Base-by-base conservation (phyloP, 2,329 filamentous ascomycete genomes). In the Colletotrichum echinochloae region DNA sequence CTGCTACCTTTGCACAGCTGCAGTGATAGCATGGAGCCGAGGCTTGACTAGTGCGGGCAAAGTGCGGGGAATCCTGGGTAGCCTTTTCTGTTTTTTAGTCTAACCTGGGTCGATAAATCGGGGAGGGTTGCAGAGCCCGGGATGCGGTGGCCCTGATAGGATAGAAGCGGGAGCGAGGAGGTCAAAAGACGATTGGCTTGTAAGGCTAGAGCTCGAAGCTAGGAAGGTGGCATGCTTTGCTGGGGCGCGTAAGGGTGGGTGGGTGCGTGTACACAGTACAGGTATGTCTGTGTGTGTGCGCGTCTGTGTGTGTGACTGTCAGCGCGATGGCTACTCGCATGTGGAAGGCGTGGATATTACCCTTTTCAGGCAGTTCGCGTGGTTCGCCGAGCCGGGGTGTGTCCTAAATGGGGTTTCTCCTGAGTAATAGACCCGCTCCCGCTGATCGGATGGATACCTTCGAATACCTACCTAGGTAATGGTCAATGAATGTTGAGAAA, bases 341-440 rank as follows among this genome's bases (percentile, higher is more conserved):
- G 55, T 49, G 54, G 52, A 46, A 20, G 30, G 20, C 54, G 23
- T 70, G 62, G 41, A 33, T 16, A 59, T 70, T 70, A 37, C 67
- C 67, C 49, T 14, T 59, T 70, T 61, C 51, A 66, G 64, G 67
- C 67, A 70, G 64, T 59, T 68, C 64, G 68, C 60, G 55, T 61
- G 64, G 51, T 28, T 28, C 57, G 48, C 63, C 67, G 51, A 67
- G 49, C 64, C 64, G 51, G 54, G 56, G 65, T 56, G n/a, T 28
- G n/a, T 49, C 8, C 44, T 14, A n/a, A 39, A 3, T 49, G 28
- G 33, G 16, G 44, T 66, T 66, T 62, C 66, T 66, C 48, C 66
- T 65, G 54, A 55, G 55, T 70, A 70, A 66, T 66, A 39, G 62
- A 66, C 48, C 57, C 30, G 30, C 9, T 26, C 16, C 6, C 35